Percentiles rank a stretch among this genome's conserved stretches.
Conservation (phyloP, 148 eudicot species). For the Silene uniflora region DNA sequence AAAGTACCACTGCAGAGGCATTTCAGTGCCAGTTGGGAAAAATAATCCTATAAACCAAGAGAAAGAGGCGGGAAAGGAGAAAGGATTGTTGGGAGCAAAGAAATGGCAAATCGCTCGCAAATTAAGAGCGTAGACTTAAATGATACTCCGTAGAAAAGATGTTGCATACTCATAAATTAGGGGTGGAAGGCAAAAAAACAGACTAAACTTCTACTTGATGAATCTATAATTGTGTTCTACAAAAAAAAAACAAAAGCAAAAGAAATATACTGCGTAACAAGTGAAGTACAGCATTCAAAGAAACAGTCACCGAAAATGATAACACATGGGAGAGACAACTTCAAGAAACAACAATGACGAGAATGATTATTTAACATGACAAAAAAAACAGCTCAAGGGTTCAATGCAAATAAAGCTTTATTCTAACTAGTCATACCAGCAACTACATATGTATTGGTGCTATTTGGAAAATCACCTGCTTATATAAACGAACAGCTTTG, state of each 20-base stretch:
- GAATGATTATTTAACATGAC: background rate
- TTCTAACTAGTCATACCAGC: background rate
- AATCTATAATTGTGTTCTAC: background rate
- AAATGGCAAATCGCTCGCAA: background rate
- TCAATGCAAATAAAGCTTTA: background rate
- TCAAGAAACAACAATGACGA: background rate
- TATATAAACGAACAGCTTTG: constrained; percentile 63
- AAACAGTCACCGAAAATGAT: background rate
- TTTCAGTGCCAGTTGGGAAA: background rate
- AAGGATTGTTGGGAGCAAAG: background rate
- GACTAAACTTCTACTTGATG: background rate
- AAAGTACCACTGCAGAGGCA: background rate
- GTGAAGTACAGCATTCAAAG: background rate
- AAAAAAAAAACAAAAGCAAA: background rate
- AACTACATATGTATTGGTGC: background rate
- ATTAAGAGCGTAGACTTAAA: background rate
- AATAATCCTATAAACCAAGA: background rate
- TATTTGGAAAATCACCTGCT: constrained; percentile 51
- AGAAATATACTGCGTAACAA: background rate
- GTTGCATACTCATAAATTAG: background rate
- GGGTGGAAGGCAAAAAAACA: background rate
- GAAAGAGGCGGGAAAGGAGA: background rate
- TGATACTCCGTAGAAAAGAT: background rate
- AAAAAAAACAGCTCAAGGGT: background rate
- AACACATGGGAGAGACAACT: background rate